phyloP scores from a whole-genome alignment of 2,329 filamentous ascomycete species.

The Colletotrichum gigasporum region DNA sequence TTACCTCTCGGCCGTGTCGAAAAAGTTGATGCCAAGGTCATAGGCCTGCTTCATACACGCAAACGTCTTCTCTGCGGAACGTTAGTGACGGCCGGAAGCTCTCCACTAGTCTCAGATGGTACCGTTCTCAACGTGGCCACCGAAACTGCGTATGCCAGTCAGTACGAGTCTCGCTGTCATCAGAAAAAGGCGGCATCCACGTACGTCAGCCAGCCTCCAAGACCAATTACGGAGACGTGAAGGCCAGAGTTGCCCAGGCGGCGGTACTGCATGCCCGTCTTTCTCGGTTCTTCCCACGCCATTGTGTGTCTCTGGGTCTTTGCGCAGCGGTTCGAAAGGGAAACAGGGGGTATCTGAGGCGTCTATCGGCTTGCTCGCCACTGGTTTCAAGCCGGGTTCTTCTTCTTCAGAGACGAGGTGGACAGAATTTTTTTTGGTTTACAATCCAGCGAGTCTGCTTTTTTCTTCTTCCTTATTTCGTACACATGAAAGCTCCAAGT shows the following conservation, averaged over 20 bases:
- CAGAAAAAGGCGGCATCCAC: constrained; percentile 41
- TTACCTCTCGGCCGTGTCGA: constrained; percentile 65
- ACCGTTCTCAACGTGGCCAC: constrained; percentile 43
- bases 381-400: not conserved
- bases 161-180: constrained; percentile 2
- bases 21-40: constrained; percentile 70
- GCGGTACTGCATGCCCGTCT: constrained; percentile 55
- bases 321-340: not conserved
- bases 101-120: not conserved
- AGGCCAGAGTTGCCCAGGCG: constrained; percentile 63
- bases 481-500: too few relatives aligned
- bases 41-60: constrained; percentile 71
- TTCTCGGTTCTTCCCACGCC: constrained; percentile 54
- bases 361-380: too few relatives aligned
- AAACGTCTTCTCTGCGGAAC: constrained; percentile 61
- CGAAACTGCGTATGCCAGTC: constrained; percentile 34
- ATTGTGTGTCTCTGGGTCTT: constrained; percentile 37
- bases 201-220: constrained; percentile 70
- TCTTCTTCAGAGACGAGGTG: not conserved
- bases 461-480: too few relatives aligned
- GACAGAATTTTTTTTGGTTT: constrained; percentile 4
- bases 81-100: not conserved
- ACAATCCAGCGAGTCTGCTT: not conserved
- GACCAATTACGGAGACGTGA: constrained; percentile 72
- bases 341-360: not conserved